A percentile compares a stretch with the other conserved stretches of the same genome.
phyloP scores from a whole-genome alignment of 1,284 basidiomycete species.

The Moesziomyces parantarcticus region DNA sequence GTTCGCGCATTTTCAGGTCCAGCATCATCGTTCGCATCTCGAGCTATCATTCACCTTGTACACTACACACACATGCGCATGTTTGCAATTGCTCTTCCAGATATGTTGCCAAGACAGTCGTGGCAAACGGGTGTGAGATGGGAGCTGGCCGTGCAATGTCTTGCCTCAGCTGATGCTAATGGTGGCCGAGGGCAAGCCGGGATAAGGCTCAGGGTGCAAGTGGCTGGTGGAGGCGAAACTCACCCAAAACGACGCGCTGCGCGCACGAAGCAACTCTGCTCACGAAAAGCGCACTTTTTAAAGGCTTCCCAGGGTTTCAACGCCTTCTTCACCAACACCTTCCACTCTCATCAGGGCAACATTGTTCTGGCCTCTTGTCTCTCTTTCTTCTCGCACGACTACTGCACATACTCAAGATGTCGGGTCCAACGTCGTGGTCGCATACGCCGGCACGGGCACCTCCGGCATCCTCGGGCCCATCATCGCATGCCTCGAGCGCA shows the following conservation, averaged over 20 bases:
- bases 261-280: too few relatives aligned
- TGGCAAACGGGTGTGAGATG: neutral
- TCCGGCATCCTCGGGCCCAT: conserved; percentile 1
- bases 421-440: conserved; percentile 26
- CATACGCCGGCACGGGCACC: conserved; percentile 10
- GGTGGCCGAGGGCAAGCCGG: neutral
- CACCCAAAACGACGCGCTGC: too few relatives aligned
- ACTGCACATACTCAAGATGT: conserved; percentile 7
- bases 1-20: too few relatives aligned
- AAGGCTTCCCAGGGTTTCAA: too few relatives aligned
- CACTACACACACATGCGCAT: neutral
- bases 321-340: too few relatives aligned
- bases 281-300: too few relatives aligned
- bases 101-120: too few relatives aligned
- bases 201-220: conserved; percentile 10
- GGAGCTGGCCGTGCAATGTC: too few relatives aligned
- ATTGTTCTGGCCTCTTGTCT: too few relatives aligned
- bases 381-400: neutral
- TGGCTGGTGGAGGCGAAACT: too few relatives aligned
- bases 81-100: neutral
- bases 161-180: too few relatives aligned
- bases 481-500: conserved; percentile 3
- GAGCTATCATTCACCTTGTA: conserved; percentile 5
- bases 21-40: conserved; percentile 2
- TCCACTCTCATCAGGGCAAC: too few relatives aligned